phyloP scores from a whole-genome alignment of 305 asterid species.

The Fraxinus sp. region DNA sequence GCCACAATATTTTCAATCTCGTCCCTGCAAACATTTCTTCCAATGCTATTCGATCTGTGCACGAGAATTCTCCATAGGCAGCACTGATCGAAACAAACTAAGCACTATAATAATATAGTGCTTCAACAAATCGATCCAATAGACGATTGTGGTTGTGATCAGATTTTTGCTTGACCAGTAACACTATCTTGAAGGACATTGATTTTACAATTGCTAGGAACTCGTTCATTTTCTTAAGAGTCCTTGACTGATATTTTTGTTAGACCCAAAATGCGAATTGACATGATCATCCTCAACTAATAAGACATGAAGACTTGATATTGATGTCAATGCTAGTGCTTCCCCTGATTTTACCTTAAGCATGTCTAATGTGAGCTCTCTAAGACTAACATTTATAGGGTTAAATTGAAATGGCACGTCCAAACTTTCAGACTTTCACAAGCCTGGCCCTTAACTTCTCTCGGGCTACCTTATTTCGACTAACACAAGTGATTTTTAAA shows the following conservation, averaged over 20 bases:
- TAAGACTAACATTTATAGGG: constrained; percentile 26
- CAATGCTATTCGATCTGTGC: constrained; percentile 29
- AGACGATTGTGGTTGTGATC: constrained; percentile 42
- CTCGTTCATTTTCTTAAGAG: constrained; percentile 26
- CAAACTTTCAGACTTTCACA: constrained; percentile 37
- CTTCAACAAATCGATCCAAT: constrained; percentile 49
- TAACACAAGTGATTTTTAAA: constrained; percentile 41
- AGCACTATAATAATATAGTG: constrained; percentile 55
- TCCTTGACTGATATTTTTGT: constrained; percentile 26
- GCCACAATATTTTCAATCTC: constrained; percentile 61
- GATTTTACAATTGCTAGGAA: constrained; percentile 41
- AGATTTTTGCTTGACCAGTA: constrained; percentile 54
- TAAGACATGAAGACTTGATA: constrained; percentile 41
- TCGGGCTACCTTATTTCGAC: constrained; percentile 32
- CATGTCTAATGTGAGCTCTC: constrained; percentile 41
- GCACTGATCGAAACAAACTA: constrained; percentile 40
- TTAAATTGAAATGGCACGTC: constrained; percentile 40
- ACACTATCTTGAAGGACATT: constrained; percentile 34
- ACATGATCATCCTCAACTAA: constrained; percentile 48
- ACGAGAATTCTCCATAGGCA: constrained; percentile 28
- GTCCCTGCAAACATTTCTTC: constrained; percentile 49
- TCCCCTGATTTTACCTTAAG: constrained; percentile 36
- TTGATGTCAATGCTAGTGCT: constrained; percentile 44
- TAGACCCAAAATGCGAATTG: constrained; percentile 30
- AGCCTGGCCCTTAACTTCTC: constrained; percentile 30